Evolutionary conservation across 176 grass and related monocot species (phyloP), one percentile per base, ranked within the genome.

Genomic region (Chrysopogon serrulatus): DNA sequence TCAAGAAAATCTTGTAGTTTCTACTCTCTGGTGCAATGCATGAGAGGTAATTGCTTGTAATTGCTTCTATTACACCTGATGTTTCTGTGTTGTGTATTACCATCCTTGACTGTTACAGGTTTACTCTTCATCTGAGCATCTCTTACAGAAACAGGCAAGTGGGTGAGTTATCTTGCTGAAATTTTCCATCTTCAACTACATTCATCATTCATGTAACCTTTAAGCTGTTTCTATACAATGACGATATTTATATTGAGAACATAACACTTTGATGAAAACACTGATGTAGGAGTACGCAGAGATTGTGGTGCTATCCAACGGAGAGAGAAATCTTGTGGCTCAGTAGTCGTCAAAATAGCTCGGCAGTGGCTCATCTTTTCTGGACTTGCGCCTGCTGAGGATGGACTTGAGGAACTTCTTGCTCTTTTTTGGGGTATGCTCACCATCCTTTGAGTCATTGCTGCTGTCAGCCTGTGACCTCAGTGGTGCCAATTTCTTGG

Each of bases 301-400:
- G 61, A 70, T 23, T 30, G 5, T 11, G n/a, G 30, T 47, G 39
- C 71, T 28, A 21, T 67, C 35, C 33, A 28, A 34, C 5, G 34
- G 8, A 61, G 65, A 36, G 21, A 35, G 47, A 21, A 49, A 79
- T 71, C 62, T 44, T 48, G 28, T 37, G 30, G 44, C 23, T 96
- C 88, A 89, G 48, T 92, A 97, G n/a, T 92, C 91, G 17, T 97
- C 91, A 32, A 90, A 86, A 79, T 97, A 97, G 85, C 34, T 82
- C 5, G 85, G 82, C 77, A 90, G 42, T 3, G 54, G 84, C 31
- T 91, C 93, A 60, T 96, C 96, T 90, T 99, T 99, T 84, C 82
- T 92, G n/a, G 96, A 99, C 49, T 92, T 99, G 69, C 87, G 93
- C 80, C 96, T 95, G 80, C 90, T 94, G 49, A 99, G 93, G 73